A percentile compares a stretch with the other conserved stretches of the same genome.
Evolutionary conservation across 1,284 basidiomycete species (phyloP).

Genomic region (Schizophyllum commune): DNA sequence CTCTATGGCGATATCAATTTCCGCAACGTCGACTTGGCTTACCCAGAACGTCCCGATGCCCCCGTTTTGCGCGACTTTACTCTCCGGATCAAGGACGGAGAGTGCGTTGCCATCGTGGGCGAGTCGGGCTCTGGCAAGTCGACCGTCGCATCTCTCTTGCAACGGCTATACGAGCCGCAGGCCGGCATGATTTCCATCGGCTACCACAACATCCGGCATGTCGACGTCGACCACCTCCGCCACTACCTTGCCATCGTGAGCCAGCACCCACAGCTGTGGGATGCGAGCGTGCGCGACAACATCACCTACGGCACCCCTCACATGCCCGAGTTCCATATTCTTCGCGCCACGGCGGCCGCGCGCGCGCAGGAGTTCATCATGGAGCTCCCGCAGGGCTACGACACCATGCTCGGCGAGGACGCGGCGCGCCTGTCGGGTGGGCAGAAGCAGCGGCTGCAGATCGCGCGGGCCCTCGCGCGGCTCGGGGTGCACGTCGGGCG

Average conservation of each 20-base stretch:
- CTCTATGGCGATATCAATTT: conserved; percentile 53
- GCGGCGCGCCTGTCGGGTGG: conserved; percentile 65
- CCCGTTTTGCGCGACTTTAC: conserved; percentile 54
- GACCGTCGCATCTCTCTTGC: conserved; percentile 44
- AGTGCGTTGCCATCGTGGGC: conserved; percentile 60
- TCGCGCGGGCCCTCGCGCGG: conserved; percentile 73
- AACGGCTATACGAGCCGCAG: conserved; percentile 68
- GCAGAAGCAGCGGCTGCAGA: conserved; percentile 68
- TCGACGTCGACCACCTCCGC: conserved; percentile 64
- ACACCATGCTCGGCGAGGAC: conserved; percentile 66
- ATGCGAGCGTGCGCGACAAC: conserved; percentile 57
- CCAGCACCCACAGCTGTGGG: conserved; percentile 64
- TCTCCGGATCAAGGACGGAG: conserved; percentile 40
- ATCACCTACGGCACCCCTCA: conserved; percentile 65
- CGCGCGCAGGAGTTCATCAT: conserved; percentile 67
- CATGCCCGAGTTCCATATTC: conserved; percentile 34
- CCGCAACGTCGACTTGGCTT: conserved; percentile 61
- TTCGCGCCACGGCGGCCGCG: conserved; percentile 24
- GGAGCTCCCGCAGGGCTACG: conserved; percentile 58
- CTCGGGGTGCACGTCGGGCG: conserved; percentile 37
- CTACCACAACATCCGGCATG: conserved; percentile 45
- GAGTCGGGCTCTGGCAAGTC: conserved; percentile 63
- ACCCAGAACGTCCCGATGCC: conserved; percentile 63
- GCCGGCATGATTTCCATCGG: conserved; percentile 51
- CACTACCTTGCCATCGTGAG: conserved; percentile 61